A percentile compares a stretch with the other conserved stretches of the same genome.
These are phyloP conservation scores for Bipolaris gigantea DNA, from an alignment of 2,329 filamentous ascomycete genomes.

Conservation along the genomic window DNA sequence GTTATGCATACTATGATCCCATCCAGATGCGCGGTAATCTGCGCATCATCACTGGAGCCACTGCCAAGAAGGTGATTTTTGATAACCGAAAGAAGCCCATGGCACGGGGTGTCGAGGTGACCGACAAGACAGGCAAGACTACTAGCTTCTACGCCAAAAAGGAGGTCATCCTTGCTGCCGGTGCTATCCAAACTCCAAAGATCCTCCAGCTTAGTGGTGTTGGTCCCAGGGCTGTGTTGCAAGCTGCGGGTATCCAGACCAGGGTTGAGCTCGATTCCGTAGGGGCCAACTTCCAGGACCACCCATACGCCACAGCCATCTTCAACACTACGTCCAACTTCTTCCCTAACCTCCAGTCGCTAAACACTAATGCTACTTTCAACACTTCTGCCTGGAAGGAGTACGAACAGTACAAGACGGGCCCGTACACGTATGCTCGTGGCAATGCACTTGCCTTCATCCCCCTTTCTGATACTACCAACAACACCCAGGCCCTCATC, in stretches of 20 bases:
- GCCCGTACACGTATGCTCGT: conserved; percentile 32
- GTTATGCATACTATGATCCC: conserved; percentile 37
- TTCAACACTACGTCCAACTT: conserved; percentile 27
- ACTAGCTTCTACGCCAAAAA: conserved; percentile 28
- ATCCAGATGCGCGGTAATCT: conserved; percentile 30
- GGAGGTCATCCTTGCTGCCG: conserved; percentile 64
- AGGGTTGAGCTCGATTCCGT: conserved; percentile 35
- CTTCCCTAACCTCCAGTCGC: conserved; percentile 28
- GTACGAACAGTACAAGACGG: conserved; percentile 38
- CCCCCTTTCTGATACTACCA: conserved; percentile 29
- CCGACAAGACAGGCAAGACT: conserved; percentile 9
- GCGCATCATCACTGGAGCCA: conserved; percentile 28
- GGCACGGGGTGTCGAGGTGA: conserved; percentile 26
- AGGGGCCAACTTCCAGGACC: conserved; percentile 43
- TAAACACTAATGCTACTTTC: conserved; percentile 38
- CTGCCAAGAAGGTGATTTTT: conserved; percentile 27
- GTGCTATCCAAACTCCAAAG: conserved; percentile 59
- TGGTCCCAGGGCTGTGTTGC: conserved; percentile 33
- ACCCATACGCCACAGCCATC: conserved; percentile 25
- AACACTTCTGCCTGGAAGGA: conserved; percentile 36
- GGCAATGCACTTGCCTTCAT: conserved; percentile 32
- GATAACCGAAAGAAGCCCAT: conserved; percentile 17
- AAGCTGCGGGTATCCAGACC: conserved; percentile 33
- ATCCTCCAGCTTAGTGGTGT: conserved; percentile 46
- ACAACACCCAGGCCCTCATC: conserved; percentile 11